A percentile compares a stretch with the other conserved stretches of the same genome.
These are phyloP conservation scores for Euclidium syriacum DNA, from an alignment of 345 rosid genomes.

Conservation along the genomic window DNA sequence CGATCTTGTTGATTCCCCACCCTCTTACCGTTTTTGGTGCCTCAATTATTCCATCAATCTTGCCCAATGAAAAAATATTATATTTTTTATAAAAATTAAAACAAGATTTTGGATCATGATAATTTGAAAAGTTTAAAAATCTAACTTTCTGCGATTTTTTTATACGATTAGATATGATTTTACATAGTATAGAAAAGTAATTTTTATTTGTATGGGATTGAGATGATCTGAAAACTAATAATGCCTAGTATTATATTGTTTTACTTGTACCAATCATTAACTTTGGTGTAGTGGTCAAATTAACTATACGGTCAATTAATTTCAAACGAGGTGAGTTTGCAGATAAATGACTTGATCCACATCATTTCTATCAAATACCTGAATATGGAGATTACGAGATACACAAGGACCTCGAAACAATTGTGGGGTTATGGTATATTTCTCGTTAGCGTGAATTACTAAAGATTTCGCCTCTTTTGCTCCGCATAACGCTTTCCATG, in stretches of 20 bases:
- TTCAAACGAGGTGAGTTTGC: not conserved
- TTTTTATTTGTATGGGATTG: too few relatives aligned
- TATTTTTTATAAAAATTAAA: too few relatives aligned
- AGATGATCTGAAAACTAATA: too few relatives aligned
- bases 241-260: too few relatives aligned
- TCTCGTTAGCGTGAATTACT: not conserved
- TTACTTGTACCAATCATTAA: not conserved
- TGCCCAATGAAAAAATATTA: not conserved
- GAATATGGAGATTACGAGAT: conserved; percentile 4
- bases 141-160: too few relatives aligned
- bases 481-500: conserved; percentile 6
- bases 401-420: conserved; percentile 11
- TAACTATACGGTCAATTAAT: not conserved
- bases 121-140: too few relatives aligned
- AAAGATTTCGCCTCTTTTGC: not conserved
- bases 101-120: too few relatives aligned
- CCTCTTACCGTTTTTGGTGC: not conserved
- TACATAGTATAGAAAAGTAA: too few relatives aligned
- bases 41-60: conserved; percentile 14
- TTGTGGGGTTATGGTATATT: conserved; percentile 7
- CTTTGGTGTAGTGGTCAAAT: not conserved
- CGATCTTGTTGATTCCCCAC: not conserved
- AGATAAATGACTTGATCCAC: not conserved
- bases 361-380: not conserved
- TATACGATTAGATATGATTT: too few relatives aligned